Evolutionary conservation across 306 rosid genomes (phyloP).

Genomic region (Castanea sativa): DNA sequence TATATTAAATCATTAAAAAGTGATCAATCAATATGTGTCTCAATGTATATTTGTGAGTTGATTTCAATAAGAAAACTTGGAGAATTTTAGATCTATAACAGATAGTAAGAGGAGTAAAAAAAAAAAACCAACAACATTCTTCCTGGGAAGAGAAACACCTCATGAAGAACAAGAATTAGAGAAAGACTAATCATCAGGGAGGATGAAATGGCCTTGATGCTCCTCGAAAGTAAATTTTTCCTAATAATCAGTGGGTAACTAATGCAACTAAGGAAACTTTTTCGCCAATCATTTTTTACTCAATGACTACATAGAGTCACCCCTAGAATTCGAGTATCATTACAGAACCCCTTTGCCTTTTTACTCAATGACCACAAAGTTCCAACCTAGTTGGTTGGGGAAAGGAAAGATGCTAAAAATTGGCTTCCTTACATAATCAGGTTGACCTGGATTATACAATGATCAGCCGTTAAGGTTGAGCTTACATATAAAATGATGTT

Average conservation of each 20-base stretch:
- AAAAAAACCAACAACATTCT: neutral
- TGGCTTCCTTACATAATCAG: neutral
- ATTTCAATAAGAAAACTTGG: neutral
- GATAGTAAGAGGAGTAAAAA: neutral
- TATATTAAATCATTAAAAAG: conserved; percentile 2
- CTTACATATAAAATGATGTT: neutral
- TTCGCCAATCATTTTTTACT: neutral
- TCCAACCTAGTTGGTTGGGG: too few relatives aligned
- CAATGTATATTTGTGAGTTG: neutral
- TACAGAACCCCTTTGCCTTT: too few relatives aligned
- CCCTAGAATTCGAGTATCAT: too few relatives aligned
- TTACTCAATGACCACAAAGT: too few relatives aligned
- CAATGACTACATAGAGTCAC: too few relatives aligned
- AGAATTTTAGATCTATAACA: neutral
- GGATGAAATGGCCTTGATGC: neutral
- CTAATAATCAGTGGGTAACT: neutral
- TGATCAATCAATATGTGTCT: neutral
- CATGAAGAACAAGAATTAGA: neutral
- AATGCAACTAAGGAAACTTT: neutral
- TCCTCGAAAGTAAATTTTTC: neutral
- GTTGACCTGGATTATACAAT: neutral
- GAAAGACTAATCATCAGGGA: neutral
- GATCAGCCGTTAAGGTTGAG: neutral
- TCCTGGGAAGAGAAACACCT: neutral
- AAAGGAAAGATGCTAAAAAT: neutral